These are phyloP conservation scores for Fraxinus sp. DNA, from an alignment of 305 asterid genomes.

Conservation along the genomic window DNA sequence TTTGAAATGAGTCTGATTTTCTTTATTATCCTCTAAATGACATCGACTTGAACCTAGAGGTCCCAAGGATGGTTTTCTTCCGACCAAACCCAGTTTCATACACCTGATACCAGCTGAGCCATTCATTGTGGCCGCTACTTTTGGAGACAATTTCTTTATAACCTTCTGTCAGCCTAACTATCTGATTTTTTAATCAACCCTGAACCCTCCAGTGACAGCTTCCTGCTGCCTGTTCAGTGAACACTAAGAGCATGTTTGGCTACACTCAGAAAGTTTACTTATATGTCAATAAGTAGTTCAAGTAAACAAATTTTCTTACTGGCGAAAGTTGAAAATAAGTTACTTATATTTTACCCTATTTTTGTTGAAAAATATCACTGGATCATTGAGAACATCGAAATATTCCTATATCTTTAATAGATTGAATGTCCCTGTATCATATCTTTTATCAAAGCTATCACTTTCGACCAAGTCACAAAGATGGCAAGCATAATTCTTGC, in stretches of 20 bases:
- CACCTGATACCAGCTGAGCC: conserved; percentile 24
- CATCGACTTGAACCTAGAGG: conserved; percentile 24
- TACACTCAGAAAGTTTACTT: not conserved
- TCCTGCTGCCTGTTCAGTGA: conserved; percentile 15
- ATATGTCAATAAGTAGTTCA: not conserved
- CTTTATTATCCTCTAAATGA: conserved; percentile 38
- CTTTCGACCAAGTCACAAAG: not conserved
- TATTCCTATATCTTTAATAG: not conserved
- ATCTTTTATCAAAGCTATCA: not conserved
- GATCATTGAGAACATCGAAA: not conserved
- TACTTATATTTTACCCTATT: not conserved
- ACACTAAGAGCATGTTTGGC: not conserved
- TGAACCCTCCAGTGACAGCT: conserved; percentile 46
- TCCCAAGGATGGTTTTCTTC: conserved; percentile 28
- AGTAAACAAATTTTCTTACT: not conserved
- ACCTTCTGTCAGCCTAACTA: conserved; percentile 28
- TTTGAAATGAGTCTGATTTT: conserved; percentile 36
- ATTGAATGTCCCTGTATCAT: not conserved
- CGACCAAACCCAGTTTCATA: conserved; percentile 42
- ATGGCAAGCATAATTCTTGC: not conserved
- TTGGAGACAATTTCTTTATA: conserved; percentile 19
- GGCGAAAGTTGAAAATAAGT: not conserved
- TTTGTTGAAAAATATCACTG: not conserved
- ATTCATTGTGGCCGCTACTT: conserved; percentile 20
- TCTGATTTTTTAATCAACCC: conserved; percentile 32